Evolutionary conservation across 108 stramenopile genomes (phyloP).

Genomic region (Fragilaria radians): DNA sequence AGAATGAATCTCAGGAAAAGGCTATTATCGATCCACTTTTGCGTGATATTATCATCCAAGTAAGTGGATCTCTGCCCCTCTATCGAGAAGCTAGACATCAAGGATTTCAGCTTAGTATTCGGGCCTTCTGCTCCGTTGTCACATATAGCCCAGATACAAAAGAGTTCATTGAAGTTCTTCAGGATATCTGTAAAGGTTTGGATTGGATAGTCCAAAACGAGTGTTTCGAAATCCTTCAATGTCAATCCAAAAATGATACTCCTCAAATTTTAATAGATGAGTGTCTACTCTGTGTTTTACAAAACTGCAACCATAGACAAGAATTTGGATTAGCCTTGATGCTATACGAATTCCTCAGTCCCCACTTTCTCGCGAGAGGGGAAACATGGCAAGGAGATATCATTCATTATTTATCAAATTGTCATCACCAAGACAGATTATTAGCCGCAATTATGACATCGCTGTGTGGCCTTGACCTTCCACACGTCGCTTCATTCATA

Average conservation of each 20-base stretch:
- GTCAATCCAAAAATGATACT: too few relatives aligned
- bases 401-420: too few relatives aligned
- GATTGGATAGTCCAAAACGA: neutral
- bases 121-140: conserved; percentile 44
- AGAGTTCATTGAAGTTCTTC: neutral
- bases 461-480: conserved; percentile 42
- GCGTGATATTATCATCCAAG: conserved; percentile 59
- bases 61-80: conserved; percentile 33
- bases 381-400: too few relatives aligned
- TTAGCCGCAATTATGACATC: conserved; percentile 35
- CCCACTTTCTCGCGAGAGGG: too few relatives aligned
- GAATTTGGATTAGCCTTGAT: too few relatives aligned
- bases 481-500: conserved; percentile 17
- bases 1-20: conserved; percentile 46
- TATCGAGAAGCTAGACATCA: conserved; percentile 43
- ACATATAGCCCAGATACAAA: neutral
- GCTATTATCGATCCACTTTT: conserved; percentile 44
- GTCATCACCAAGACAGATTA: too few relatives aligned
- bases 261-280: too few relatives aligned
- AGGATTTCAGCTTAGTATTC: conserved; percentile 36
- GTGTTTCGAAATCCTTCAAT: neutral
- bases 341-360: too few relatives aligned
- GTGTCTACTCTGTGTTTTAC: too few relatives aligned
- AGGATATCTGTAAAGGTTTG: neutral
- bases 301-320: too few relatives aligned